Evolutionary conservation across 2,329 filamentous ascomycete genomes (phyloP).

Genomic region (Hyphodiscus sp.): DNA sequence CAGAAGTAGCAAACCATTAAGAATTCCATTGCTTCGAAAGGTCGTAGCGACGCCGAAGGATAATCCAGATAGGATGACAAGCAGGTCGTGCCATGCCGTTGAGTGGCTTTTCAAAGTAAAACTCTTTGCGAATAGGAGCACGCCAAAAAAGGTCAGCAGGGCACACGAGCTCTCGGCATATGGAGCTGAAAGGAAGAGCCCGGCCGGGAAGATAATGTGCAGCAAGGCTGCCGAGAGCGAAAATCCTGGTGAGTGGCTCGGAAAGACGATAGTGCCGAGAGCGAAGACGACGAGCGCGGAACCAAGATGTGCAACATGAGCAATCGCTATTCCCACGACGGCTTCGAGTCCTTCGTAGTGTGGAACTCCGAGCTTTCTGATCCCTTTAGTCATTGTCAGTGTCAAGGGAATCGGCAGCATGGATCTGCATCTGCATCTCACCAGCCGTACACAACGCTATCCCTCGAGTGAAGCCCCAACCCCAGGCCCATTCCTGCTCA

Average conservation of each 20-base stretch:
- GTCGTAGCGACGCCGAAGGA: conserved; percentile 66
- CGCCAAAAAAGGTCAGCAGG: conserved; percentile 67
- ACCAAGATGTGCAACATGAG: conserved; percentile 68
- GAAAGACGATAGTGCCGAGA: conserved; percentile 53
- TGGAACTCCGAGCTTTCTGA: conserved; percentile 24
- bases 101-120: conserved; percentile 30
- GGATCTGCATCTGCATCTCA: conserved; percentile 7
- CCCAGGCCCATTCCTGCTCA: conserved; percentile 86
- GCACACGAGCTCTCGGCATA: conserved; percentile 79
- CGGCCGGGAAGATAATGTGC: conserved; percentile 80
- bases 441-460: conserved; percentile 29
- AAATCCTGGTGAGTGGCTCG: conserved; percentile 35
- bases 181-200: conserved; percentile 81
- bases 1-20: conserved; percentile 69
- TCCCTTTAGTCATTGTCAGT: conserved; percentile 12
- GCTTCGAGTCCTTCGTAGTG: conserved; percentile 34
- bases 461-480: conserved; percentile 43
- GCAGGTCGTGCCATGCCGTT: conserved; percentile 34
- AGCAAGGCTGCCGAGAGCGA: conserved; percentile 65
- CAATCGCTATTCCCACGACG: conserved; percentile 57
- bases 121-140: conserved; percentile 58
- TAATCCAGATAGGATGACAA: conserved; percentile 56
- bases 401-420: not conserved
- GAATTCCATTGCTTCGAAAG: conserved; percentile 78
- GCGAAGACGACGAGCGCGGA: conserved; percentile 67